Evolutionary conservation across 805 yeast genomes (phyloP), one percentile per base, ranked within the genome.

Genomic region (Yamadazyma laniorum): DNA sequence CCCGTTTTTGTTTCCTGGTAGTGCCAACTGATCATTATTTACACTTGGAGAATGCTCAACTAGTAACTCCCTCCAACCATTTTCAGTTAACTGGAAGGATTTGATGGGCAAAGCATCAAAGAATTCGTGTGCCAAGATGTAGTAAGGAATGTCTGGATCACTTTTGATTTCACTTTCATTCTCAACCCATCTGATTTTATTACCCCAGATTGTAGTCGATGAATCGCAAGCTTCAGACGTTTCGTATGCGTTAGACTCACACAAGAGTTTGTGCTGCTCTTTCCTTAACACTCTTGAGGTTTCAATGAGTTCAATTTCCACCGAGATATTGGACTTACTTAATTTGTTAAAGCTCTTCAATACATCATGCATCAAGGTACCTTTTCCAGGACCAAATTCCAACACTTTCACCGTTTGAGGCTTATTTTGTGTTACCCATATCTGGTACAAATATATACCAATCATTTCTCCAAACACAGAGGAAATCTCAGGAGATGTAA

Each of bases 341-440:
- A 79, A 60, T 36, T 61, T 66, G 35, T 70, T 65, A 52, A 80
- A 71, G 1, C 73, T 62, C 9, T 58, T 57, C 44, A 86, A 53
- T 32, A 76, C 61, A 53, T 87, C 95, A 50, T 65, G 63, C 80
- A 85, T 79, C 47, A 87, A 61, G 0, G 95, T 84, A 1, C 95
- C 95, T 48, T 74, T 70, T 4, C 95, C 95, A 0, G 95, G 95
- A 0, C 95, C 95, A 57, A 85, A 79, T 57, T 87, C 95, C 6
- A 85, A 66, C 8, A 87, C 52, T 35, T 81, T 63, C 18, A 82
- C 59, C 9, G 55, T 52, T n/a, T 50, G 27, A 0, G 85, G 81
- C 30, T 56, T 65, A 18, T 74, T 69, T 47, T 82, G 90, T 1
- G 65, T 55, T 23, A 73, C 43, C 85, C 89, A 85, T 8, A 61